A percentile compares a stretch with the other conserved stretches of the same genome.
These are phyloP conservation scores for Microstegium vimineum DNA, from an alignment of 176 grass and related monocot species.

Conservation along the genomic window DNA sequence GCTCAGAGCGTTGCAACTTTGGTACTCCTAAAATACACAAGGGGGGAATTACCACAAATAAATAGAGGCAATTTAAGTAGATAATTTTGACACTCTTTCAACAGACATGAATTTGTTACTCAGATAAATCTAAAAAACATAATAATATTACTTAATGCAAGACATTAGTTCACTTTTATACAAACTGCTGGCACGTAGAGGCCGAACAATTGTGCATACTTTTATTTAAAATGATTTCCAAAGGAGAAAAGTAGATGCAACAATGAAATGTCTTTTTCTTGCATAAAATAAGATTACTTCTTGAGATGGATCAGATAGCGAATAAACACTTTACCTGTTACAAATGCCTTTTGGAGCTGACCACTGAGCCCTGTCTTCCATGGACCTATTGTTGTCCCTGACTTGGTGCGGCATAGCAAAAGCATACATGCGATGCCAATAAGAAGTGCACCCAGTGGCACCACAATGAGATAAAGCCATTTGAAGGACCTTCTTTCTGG, in stretches of 20 bases:
- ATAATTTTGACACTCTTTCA: slow-evolving; percentile 9
- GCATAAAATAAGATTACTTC: background rate
- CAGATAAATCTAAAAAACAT: background rate
- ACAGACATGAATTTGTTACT: background rate
- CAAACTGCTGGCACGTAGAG: background rate
- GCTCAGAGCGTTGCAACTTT: slow-evolving; percentile 75
- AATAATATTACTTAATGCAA: background rate
- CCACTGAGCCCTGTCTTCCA: slow-evolving; percentile 98
- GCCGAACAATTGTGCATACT: background rate
- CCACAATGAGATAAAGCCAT: slow-evolving; percentile 49
- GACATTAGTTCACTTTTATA: background rate
- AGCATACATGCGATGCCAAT: slow-evolving; percentile 40
- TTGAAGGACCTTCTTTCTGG: slow-evolving; percentile 25
- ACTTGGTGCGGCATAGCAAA: slow-evolving; percentile 55
- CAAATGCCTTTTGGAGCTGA: slow-evolving; percentile 97
- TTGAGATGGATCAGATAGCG: slow-evolving; percentile 1
- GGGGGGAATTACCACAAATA: background rate
- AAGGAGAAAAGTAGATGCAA: background rate
- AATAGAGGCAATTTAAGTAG: slow-evolving; percentile 4
- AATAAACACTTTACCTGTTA: slow-evolving; percentile 59
- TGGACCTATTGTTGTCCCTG: slow-evolving; percentile 63
- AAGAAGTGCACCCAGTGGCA: slow-evolving; percentile 47
- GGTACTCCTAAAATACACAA: slow-evolving; percentile 72
- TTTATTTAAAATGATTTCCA: background rate
- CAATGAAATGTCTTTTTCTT: background rate